These are phyloP conservation scores for Aurinia saxatilis DNA, from an alignment of 345 rosid genomes.

Conservation along the genomic window DNA sequence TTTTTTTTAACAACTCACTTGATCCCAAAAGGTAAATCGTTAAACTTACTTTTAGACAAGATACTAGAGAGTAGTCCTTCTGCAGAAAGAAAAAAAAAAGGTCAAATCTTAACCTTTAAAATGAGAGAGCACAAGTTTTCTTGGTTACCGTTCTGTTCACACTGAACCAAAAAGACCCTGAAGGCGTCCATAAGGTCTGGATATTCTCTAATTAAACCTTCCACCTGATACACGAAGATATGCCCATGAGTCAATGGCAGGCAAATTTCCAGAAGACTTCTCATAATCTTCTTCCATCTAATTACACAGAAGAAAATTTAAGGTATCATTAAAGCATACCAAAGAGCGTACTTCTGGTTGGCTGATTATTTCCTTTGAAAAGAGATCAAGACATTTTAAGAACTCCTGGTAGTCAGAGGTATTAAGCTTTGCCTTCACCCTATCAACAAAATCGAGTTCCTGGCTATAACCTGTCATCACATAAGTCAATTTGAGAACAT, in stretches of 20 bases:
- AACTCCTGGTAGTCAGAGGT: constrained; percentile 73
- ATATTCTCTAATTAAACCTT: constrained; percentile 67
- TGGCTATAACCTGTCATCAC: constrained; percentile 53
- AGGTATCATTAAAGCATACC: constrained; percentile 43
- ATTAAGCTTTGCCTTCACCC: constrained; percentile 69
- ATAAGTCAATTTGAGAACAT: constrained; percentile 12
- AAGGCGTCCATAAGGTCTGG: constrained; percentile 87
- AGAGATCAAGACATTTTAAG: constrained; percentile 77
- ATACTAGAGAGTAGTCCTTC: constrained; percentile 83
- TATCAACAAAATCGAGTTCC: constrained; percentile 74
- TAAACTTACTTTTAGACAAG: constrained; percentile 72
- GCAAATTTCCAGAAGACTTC: not conserved
- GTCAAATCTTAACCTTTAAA: not conserved
- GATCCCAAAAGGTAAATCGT: not conserved
- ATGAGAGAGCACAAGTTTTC: constrained; percentile 16
- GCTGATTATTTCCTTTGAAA: constrained; percentile 72
- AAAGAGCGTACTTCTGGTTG: constrained; percentile 68
- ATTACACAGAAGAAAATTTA: not conserved
- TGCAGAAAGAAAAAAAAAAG: constrained; percentile 32
- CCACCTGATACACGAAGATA: constrained; percentile 44
- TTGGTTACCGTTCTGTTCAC: constrained; percentile 75
- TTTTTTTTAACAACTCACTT: not conserved
- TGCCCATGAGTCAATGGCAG: constrained; percentile 2
- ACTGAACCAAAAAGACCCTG: constrained; percentile 69
- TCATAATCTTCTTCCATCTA: not conserved